Conservation (phyloP, 2,329 filamentous ascomycete species). For the Coniochaeta sp. region DNA sequence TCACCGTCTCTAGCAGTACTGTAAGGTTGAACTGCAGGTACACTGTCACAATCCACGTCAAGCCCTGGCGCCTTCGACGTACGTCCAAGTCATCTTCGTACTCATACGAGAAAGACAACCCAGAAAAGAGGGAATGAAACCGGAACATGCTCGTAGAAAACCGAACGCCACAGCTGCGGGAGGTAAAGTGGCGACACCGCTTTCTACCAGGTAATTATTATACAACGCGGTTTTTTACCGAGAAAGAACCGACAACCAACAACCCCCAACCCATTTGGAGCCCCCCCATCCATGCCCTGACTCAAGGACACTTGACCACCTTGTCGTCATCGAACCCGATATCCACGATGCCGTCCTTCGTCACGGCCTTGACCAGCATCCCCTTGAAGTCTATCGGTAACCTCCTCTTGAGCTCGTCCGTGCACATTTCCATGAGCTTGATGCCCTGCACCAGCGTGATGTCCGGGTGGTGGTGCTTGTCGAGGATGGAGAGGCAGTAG, state of each 20-base stretch:
- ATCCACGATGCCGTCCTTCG: constrained; percentile 84
- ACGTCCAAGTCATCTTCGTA: no score
- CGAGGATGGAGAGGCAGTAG: constrained; percentile 94
- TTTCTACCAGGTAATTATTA: background rate
- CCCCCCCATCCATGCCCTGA: background rate
- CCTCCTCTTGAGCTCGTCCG: constrained; percentile 92
- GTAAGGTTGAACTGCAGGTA: no score
- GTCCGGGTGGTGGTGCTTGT: constrained; percentile 97
- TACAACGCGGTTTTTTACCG: background rate
- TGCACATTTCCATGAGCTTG: constrained; percentile 90
- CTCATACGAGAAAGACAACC: background rate
- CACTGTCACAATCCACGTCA: background rate
- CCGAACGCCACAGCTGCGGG: background rate
- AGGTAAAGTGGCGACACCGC: background rate
- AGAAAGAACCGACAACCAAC: background rate
- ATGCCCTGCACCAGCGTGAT: constrained; percentile 84
- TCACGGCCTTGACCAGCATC: constrained; percentile 87
- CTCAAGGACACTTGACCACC: constrained; percentile 55
- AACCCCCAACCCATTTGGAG: background rate
- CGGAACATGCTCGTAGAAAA: background rate
- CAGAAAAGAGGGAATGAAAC: no score
- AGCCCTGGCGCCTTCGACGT: background rate
- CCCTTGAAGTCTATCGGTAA: constrained; percentile 99
- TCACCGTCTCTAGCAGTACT: no score
- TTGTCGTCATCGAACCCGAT: constrained; percentile 80